Percentiles rank a stretch among this genome's conserved stretches.
phyloP scores from a whole-genome alignment of 176 grass and related monocot species.

The Oryza glumipatula region DNA sequence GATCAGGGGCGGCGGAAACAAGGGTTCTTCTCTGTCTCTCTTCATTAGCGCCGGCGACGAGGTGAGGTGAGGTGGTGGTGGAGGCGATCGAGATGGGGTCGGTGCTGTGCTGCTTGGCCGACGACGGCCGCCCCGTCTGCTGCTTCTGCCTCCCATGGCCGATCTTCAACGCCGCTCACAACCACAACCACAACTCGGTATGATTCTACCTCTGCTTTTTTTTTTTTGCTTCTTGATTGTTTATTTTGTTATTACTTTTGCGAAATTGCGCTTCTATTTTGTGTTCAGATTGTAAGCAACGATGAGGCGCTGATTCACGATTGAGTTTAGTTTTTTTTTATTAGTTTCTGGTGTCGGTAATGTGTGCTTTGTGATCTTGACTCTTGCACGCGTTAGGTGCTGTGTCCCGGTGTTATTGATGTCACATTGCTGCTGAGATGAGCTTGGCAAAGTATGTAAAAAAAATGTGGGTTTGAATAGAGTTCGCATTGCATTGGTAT shows the following conservation, averaged over 20 bases:
- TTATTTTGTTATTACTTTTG: not conserved
- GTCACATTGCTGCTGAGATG: not conserved
- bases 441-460: not conserved
- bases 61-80: not conserved
- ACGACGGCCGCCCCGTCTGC: constrained; percentile 27
- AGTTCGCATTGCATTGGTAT: not conserved
- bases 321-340: not conserved
- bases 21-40: not conserved
- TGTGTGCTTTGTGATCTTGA: not conserved
- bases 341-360: not conserved
- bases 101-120: constrained; percentile 56
- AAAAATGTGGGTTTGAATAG: not conserved
- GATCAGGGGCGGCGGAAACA: not conserved
- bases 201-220: not conserved
- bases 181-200: constrained; percentile 37
- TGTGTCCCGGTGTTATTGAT: not conserved
- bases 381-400: not conserved
- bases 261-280: not conserved
- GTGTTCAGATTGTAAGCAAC: not conserved
- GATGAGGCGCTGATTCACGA: not conserved
- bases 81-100: constrained; percentile 56
- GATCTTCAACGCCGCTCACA: not conserved
- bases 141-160: constrained; percentile 60
- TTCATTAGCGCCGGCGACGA: not conserved
- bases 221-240: not conserved